Percentiles rank a stretch among this genome's conserved stretches.
phyloP scores from a whole-genome alignment of 73 alveolate genomes.

The Paramecium pentaurelia region DNA sequence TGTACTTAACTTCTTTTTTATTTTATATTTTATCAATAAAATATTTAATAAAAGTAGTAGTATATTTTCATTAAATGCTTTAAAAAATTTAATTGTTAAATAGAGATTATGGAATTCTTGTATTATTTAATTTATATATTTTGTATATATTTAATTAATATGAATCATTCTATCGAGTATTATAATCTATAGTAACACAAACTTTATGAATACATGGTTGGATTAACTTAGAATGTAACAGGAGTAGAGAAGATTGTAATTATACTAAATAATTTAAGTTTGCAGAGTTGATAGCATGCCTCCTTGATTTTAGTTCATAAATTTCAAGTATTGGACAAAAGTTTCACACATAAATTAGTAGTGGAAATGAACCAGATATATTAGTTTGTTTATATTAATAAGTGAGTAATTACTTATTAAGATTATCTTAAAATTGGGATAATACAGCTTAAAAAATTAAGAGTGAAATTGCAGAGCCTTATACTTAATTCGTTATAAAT shows the following conservation, averaged over 20 bases:
- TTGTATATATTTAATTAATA: not conserved
- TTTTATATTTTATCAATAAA: too few relatives aligned
- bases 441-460: not conserved
- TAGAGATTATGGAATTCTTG: not conserved
- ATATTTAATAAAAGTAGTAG: not conserved
- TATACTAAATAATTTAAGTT: not conserved
- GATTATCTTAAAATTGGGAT: not conserved
- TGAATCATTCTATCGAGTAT: slow-evolving; percentile 35
- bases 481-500: not conserved
- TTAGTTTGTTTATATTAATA: not conserved
- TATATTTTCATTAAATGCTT: not conserved
- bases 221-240: slow-evolving; percentile 19
- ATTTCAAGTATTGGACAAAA: not conserved
- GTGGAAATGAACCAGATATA: slow-evolving; percentile 32
- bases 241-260: slow-evolving; percentile 18
- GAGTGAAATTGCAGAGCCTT: slow-evolving; percentile 32
- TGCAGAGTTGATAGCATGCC: not conserved
- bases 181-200: not conserved
- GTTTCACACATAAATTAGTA: not conserved
- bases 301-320: not conserved
- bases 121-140: not conserved
- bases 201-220: not conserved
- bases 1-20: too few relatives aligned
- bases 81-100: too few relatives aligned
- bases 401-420: slow-evolving; percentile 19